Percentiles rank a stretch among this genome's conserved stretches.
Evolutionary conservation across 2,329 filamentous ascomycete genomes (phyloP).

Genomic region (Penicillium sp.): DNA sequence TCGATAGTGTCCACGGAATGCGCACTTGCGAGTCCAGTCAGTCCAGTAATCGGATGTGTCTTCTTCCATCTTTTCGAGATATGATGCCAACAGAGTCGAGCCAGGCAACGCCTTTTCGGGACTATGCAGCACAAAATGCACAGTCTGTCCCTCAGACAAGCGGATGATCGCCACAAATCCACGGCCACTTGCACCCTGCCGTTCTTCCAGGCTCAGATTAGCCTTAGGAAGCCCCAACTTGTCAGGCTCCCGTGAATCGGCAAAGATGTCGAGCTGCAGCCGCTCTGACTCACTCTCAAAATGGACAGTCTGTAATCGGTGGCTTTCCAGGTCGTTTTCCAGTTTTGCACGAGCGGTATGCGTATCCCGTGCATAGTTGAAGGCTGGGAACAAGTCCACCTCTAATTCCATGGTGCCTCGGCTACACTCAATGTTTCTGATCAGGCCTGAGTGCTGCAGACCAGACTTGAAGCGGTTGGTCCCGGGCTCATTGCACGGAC

Average conservation of each 20-base stretch:
- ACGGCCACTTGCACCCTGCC: conserved; percentile 60
- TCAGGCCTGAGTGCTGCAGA: conserved; percentile 54
- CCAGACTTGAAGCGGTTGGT: conserved; percentile 55
- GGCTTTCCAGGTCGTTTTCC: conserved; percentile 42
- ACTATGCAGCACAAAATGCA: conserved; percentile 71
- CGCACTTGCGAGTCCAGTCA: conserved; percentile 71
- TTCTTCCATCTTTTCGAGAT: conserved; percentile 66
- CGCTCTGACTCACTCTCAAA: conserved; percentile 64
- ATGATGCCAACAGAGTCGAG: conserved; percentile 59
- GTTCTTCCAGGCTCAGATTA: conserved; percentile 58
- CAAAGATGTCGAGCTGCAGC: conserved; percentile 69
- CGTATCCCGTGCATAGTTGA: conserved; percentile 67
- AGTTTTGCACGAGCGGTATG: conserved; percentile 51
- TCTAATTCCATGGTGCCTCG: conserved; percentile 67
- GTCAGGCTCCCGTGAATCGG: conserved; percentile 61
- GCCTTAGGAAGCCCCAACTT: conserved; percentile 54
- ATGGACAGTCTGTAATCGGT: conserved; percentile 62
- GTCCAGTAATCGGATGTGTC: conserved; percentile 74
- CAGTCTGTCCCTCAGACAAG: conserved; percentile 66
- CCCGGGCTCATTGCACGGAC: conserved; percentile 42
- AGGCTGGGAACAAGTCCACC: conserved; percentile 72
- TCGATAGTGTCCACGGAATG: conserved; percentile 72
- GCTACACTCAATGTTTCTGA: conserved; percentile 73
- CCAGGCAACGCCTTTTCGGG: conserved; percentile 63
- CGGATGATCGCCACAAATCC: conserved; percentile 65